A percentile compares a stretch with the other conserved stretches of the same genome.
phyloP scores from a whole-genome alignment of 129 eudicot genomes.

The Daucus carota region DNA sequence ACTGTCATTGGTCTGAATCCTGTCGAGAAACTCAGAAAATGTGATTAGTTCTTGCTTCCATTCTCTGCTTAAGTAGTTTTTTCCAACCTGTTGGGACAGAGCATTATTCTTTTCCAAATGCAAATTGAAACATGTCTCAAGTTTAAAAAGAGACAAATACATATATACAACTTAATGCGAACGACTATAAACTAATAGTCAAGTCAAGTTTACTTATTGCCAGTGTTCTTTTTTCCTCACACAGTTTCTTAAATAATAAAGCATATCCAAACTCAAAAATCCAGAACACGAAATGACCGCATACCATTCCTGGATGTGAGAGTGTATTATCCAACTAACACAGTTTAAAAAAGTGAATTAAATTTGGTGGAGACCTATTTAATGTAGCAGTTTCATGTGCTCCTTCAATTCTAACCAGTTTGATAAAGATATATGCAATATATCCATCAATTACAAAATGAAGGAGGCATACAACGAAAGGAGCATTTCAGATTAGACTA shows the following conservation, averaged over 20 bases:
- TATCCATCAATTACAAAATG: too few species aligned
- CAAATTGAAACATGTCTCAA: conserved; percentile 16
- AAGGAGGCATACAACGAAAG: too few species aligned
- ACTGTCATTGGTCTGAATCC: conserved; percentile 53
- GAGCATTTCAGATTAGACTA: too few species aligned
- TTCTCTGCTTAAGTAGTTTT: conserved; percentile 69
- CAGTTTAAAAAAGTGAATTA: neutral
- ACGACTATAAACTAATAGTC: too few species aligned
- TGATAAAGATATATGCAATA: too few species aligned
- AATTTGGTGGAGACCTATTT: neutral
- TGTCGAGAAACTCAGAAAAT: conserved; percentile 85
- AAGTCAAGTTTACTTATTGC: too few species aligned
- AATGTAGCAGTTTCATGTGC: neutral
- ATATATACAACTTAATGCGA: neutral
- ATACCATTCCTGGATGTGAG: neutral
- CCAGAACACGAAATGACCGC: neutral
- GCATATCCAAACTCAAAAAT: neutral
- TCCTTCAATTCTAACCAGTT: neutral
- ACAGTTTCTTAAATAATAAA: neutral
- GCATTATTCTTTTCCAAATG: conserved; percentile 22
- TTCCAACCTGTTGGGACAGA: conserved; percentile 72
- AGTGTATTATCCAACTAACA: neutral
- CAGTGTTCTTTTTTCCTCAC: too few species aligned
- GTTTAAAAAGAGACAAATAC: neutral
- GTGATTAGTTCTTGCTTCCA: conserved; percentile 98